Conservation (phyloP, 73 alveolate species). For the Durusdinium trenchii region DNA sequence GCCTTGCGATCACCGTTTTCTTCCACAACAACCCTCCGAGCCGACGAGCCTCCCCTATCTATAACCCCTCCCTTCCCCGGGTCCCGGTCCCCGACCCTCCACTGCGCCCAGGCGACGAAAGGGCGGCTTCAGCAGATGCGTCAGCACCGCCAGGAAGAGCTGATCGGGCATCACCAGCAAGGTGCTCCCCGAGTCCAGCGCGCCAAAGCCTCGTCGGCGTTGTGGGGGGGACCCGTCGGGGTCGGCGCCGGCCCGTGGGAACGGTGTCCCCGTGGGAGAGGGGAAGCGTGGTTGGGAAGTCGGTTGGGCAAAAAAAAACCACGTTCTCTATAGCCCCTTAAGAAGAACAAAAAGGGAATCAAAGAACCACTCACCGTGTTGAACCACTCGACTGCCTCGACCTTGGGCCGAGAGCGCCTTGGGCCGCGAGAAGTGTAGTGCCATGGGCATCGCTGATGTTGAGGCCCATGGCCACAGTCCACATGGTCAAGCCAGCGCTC, state of each 20-base stretch:
- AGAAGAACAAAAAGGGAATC: neutral
- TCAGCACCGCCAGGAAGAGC: neutral
- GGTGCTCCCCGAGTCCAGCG: conserved; percentile 49
- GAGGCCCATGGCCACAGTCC: conserved; percentile 27
- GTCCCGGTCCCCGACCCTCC: too few species aligned
- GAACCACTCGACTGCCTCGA: neutral
- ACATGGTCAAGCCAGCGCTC: conserved; percentile 13
- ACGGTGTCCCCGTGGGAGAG: neutral
- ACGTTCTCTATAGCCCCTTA: too few species aligned
- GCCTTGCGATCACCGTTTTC: too few species aligned
- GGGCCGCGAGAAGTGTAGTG: neutral
- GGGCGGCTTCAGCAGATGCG: neutral
- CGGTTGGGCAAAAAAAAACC: neutral
- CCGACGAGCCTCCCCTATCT: too few species aligned
- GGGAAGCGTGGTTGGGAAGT: neutral
- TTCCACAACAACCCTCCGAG: too few species aligned
- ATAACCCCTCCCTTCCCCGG: too few species aligned
- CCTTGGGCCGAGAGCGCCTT: too few species aligned
- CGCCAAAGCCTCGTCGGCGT: conserved; percentile 9
- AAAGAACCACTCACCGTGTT: neutral
- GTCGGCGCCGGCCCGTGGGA: neutral
- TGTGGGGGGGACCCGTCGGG: neutral
- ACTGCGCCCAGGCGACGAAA: too few species aligned
- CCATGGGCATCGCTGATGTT: neutral
- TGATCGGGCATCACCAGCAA: conserved; percentile 21